phyloP scores from a whole-genome alignment of 176 grass and related monocot species.

The Lolium perenne region DNA sequence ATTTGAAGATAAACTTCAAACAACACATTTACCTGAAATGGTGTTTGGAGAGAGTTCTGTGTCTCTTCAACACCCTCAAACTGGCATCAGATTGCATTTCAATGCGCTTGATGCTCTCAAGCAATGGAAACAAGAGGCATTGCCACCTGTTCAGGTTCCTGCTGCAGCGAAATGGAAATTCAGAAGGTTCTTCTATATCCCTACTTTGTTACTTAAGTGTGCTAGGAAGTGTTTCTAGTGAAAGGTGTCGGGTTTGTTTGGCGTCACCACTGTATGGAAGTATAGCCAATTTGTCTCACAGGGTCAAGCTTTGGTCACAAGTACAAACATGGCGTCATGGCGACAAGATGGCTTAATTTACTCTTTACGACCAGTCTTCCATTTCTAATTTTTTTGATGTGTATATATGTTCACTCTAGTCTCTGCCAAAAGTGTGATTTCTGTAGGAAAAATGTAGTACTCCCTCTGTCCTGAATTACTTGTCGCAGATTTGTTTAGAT shows the following conservation, averaged over 20 bases:
- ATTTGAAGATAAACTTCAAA: conserved; percentile 75
- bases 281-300: neutral
- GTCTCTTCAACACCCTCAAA: conserved; percentile 58
- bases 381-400: neutral
- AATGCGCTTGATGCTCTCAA: conserved; percentile 91
- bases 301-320: conserved; percentile 14
- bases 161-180: conserved; percentile 98
- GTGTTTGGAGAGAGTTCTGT: conserved; percentile 90
- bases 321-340: neutral
- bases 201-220: neutral
- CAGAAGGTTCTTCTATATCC: conserved; percentile 61
- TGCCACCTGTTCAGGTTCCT: conserved; percentile 92
- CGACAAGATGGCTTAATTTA: neutral
- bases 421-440: conserved; percentile 16
- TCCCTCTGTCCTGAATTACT: too few species aligned
- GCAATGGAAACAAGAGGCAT: conserved; percentile 85
- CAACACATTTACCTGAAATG: conserved; percentile 94
- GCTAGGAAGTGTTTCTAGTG: conserved; percentile 12
- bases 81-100: conserved; percentile 72
- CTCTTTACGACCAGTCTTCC: neutral
- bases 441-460: neutral
- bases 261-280: conserved; percentile 28
- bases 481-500: too few species aligned
- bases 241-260: neutral
- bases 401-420: neutral